Evolutionary conservation across 2,329 filamentous ascomycete species (phyloP), one percentile per base, ranked within the genome.

Genomic region (Stemphylium beticola): DNA sequence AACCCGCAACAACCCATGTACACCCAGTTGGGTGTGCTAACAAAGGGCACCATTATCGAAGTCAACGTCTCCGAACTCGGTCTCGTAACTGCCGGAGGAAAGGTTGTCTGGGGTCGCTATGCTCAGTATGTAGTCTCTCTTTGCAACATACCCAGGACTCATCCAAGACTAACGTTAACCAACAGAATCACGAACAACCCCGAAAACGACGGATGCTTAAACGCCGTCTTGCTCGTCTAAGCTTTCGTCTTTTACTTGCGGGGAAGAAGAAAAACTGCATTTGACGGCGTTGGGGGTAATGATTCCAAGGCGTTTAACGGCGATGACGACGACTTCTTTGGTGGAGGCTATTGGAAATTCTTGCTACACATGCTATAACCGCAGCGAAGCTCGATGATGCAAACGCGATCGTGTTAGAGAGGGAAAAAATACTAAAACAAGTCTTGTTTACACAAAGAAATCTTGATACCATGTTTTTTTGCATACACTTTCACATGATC

Each of bases 41-140:
- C 69, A 11, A 71, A 71, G 62, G 61, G 69, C 26, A 73, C 71
- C 3, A 85, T 89, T 57, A 86, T 93, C 70, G 93, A 98, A 78
- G 92, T 98, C 68, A 96, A 99, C 73, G 92, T 97, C 26, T 90
- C 85, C 52, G 95, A 99, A 75, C 78, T 98, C 60, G 95, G 95
- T 60, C 81, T 98, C 58, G 92, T 96, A 14, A 98, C 95, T 2
- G 89, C 93, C 1, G 88, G 87, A 59, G 95, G 95, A 60, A 97
- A 97, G 79, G 91, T 74, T 2, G 71, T 73, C 0, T 74, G 72
- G 72, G 71, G 72, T 41, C 60, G 69, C 6, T 74, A 73, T 65
- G 72, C 72, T 36, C 72, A 64, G 46, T 49, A 32, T 18, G 46
- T 49, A 18, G 18, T 9, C 9, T 29, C 26, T 29, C 24, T 26